Evolutionary conservation across 305 asterid genomes (phyloP).

Genomic region (Solanum hybrid): DNA sequence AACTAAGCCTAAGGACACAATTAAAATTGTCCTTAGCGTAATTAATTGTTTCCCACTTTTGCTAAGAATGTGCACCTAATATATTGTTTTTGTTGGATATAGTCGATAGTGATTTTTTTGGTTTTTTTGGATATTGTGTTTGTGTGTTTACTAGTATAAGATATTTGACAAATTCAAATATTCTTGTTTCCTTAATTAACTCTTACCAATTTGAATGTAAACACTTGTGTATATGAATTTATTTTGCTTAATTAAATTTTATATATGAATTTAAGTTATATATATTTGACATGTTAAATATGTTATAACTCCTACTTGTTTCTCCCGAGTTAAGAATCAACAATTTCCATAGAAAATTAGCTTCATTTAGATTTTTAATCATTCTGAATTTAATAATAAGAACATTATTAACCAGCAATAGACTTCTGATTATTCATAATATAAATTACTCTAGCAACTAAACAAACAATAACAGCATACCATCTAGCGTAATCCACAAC

Average conservation of each 20-base stretch:
- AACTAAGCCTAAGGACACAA: neutral
- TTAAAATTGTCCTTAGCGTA: neutral
- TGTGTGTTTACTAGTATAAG: neutral
- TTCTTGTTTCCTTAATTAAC: neutral
- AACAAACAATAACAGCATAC: neutral
- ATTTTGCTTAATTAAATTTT: neutral
- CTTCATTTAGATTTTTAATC: neutral
- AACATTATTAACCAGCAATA: neutral
- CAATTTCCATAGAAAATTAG: neutral
- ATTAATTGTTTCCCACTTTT: neutral
- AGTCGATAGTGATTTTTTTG: neutral
- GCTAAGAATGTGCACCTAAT: neutral
- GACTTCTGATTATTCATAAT: neutral
- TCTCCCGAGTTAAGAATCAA: neutral
- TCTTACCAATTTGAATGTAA: neutral
- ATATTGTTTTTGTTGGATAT: neutral
- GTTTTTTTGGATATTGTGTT: neutral
- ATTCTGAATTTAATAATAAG: neutral
- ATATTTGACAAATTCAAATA: neutral
- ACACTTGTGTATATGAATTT: neutral
- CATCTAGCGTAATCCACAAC: neutral
- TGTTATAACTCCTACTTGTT: neutral
- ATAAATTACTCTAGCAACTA: neutral
- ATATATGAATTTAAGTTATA: neutral
- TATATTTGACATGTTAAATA: neutral